A percentile compares a stretch with the other conserved stretches of the same genome.
phyloP scores from a whole-genome alignment of 2,329 filamentous ascomycete species.

The Diaporthe eres region DNA sequence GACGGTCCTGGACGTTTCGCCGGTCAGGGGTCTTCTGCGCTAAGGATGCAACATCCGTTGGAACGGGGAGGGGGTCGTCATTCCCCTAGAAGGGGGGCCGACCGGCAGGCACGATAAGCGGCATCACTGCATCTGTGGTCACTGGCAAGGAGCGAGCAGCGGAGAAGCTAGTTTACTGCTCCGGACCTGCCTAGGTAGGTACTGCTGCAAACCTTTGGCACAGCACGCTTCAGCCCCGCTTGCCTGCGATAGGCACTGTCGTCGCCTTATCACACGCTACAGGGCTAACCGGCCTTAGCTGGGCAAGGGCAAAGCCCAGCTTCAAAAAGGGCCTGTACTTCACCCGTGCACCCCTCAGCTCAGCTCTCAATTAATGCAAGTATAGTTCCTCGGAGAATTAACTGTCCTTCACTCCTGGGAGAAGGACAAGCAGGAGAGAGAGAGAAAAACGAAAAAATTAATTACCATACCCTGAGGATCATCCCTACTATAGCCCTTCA shows the following conservation, averaged over 20 bases:
- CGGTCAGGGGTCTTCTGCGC: constrained; percentile 27
- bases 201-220: not conserved
- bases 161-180: not conserved
- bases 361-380: constrained; percentile 11
- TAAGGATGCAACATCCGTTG: constrained; percentile 30
- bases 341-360: constrained; percentile 20
- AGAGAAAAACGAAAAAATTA: not conserved
- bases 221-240: constrained; percentile 18
- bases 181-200: not conserved
- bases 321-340: constrained; percentile 31
- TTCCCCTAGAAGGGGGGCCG: not conserved
- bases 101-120: constrained; percentile 33
- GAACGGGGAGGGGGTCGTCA: constrained; percentile 28
- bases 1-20: constrained; percentile 25
- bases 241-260: constrained; percentile 36
- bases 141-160: not conserved
- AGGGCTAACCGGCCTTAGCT: constrained; percentile 15
- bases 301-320: constrained; percentile 6
- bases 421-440: not conserved
- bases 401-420: not conserved
- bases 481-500: constrained; percentile 25
- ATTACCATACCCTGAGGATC: constrained; percentile 5
- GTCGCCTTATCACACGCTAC: constrained; percentile 27
- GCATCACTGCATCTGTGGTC: not conserved
- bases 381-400: not conserved